Evolutionary conservation across 169 alveolate genomes (phyloP).

Genomic region (Babesia ovata): DNA sequence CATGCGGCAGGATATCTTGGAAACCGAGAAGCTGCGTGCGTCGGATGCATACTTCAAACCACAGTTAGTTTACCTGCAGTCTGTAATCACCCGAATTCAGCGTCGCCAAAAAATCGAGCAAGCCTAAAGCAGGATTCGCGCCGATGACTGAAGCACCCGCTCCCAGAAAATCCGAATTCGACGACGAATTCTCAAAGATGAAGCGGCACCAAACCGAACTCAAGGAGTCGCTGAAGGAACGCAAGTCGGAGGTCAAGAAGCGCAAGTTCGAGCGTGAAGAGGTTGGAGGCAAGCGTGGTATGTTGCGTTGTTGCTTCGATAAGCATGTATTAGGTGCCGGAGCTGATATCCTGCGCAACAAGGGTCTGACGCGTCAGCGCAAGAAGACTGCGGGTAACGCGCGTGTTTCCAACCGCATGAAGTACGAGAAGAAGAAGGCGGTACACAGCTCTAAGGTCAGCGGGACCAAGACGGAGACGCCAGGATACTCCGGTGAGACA

Average conservation of each 20-base stretch:
- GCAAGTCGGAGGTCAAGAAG: slow-evolving; percentile 3
- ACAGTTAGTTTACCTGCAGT: not conserved
- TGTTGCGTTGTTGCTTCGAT: not conserved
- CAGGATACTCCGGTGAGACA: slow-evolving; percentile 81
- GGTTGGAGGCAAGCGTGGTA: slow-evolving; percentile 59
- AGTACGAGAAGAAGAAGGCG: slow-evolving; percentile 85
- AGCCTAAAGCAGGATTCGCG: not conserved
- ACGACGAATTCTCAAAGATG: slow-evolving; percentile 24
- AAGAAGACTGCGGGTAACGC: slow-evolving; percentile 93
- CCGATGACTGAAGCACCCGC: not conserved
- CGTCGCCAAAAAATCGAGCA: not conserved
- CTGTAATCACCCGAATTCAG: not conserved
- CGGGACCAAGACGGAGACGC: slow-evolving; percentile 70
- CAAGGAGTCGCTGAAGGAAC: slow-evolving; percentile 24
- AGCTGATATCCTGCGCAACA: slow-evolving; percentile 85
- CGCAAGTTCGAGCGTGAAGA: slow-evolving; percentile 10
- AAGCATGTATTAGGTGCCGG: slow-evolving; percentile 44
- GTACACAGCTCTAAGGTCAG: slow-evolving; percentile 69
- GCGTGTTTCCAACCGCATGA: slow-evolving; percentile 88
- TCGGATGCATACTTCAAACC: slow-evolving; percentile 31
- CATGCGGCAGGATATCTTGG: slow-evolving; percentile 49
- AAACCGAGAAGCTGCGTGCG: slow-evolving; percentile 44
- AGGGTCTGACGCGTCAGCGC: slow-evolving; percentile 89
- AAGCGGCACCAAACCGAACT: slow-evolving; percentile 17
- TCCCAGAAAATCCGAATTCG: slow-evolving; percentile 22